A percentile compares a stretch with the other conserved stretches of the same genome.
These are phyloP conservation scores for Corylus heterophylla DNA, from an alignment of 306 rosid genomes.

Conservation along the genomic window DNA sequence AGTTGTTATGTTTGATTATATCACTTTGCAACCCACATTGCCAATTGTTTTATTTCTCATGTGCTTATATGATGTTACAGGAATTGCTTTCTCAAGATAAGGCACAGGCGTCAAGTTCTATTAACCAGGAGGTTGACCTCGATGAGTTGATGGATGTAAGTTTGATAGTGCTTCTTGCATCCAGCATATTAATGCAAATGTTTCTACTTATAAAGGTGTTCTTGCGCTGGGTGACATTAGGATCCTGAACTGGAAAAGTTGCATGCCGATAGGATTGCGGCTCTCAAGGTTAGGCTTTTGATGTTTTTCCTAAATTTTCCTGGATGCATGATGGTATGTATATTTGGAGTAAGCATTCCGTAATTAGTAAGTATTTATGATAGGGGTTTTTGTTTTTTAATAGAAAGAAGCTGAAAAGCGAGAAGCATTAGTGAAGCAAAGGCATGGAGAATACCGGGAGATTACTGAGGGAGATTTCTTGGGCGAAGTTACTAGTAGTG, in stretches of 20 bases:
- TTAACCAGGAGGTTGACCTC: slow-evolving; percentile 48
- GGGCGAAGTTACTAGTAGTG: slow-evolving; percentile 91
- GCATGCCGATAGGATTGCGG: slow-evolving; percentile 92
- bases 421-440: slow-evolving; percentile 78
- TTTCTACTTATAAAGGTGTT: slow-evolving; percentile 24
- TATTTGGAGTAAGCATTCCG: slow-evolving; percentile 10
- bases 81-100: slow-evolving; percentile 27
- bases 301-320: background rate
- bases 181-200: slow-evolving; percentile 11
- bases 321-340: slow-evolving; percentile 16
- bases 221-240: slow-evolving; percentile 47
- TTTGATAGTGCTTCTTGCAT: slow-evolving; percentile 23
- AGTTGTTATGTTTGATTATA: too few relatives aligned
- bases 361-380: slow-evolving; percentile 13
- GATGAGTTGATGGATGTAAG: slow-evolving; percentile 97
- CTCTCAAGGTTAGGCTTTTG: slow-evolving; percentile 68
- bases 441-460: slow-evolving; percentile 90
- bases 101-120: too few relatives aligned
- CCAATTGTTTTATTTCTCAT: background rate
- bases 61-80: slow-evolving; percentile 45
- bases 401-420: slow-evolving; percentile 95
- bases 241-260: slow-evolving; percentile 95
- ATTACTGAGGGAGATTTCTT: slow-evolving; percentile 93
- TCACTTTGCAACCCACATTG: too few relatives aligned
- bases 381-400: background rate